phyloP scores from a whole-genome alignment of 2,329 filamentous ascomycete genomes.

The Pyrenophora seminiperda region DNA sequence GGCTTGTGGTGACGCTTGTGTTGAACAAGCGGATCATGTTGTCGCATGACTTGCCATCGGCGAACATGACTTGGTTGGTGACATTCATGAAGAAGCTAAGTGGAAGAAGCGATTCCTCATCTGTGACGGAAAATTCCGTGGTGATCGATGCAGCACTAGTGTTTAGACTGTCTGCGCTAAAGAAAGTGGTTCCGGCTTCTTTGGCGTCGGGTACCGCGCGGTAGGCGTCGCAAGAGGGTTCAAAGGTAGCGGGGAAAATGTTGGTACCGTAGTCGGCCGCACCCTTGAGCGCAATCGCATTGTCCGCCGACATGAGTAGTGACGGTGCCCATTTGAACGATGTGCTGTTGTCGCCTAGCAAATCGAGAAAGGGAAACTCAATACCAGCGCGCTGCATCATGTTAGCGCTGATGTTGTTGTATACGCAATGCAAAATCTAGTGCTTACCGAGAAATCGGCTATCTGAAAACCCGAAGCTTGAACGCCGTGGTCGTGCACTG shows the following conservation, averaged over 20 bases:
- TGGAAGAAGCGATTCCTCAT: constrained; percentile 40
- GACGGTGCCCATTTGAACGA: constrained; percentile 59
- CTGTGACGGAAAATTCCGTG: constrained; percentile 20
- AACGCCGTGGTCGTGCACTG: constrained; percentile 59
- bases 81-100: constrained; percentile 56
- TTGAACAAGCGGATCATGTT: constrained; percentile 55
- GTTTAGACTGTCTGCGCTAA: constrained; percentile 23
- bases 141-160: constrained; percentile 26
- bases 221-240: constrained; percentile 59
- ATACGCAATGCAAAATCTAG: background rate
- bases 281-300: constrained; percentile 53
- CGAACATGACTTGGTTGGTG: constrained; percentile 61
- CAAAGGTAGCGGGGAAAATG: constrained; percentile 52
- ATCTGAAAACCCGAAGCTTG: constrained; percentile 52
- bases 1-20: constrained; percentile 49
- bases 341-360: constrained; percentile 57
- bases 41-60: constrained; percentile 51
- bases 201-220: constrained; percentile 28
- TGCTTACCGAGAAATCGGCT: constrained; percentile 57
- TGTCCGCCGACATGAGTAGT: constrained; percentile 54
- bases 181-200: constrained; percentile 28
- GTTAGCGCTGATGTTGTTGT: background rate
- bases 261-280: constrained; percentile 55
- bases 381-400: constrained; percentile 54
- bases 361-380: constrained; percentile 62